These are phyloP conservation scores for Alternaria sp. DNA, from an alignment of 2,329 filamentous ascomycete species.

Conservation along the genomic window DNA sequence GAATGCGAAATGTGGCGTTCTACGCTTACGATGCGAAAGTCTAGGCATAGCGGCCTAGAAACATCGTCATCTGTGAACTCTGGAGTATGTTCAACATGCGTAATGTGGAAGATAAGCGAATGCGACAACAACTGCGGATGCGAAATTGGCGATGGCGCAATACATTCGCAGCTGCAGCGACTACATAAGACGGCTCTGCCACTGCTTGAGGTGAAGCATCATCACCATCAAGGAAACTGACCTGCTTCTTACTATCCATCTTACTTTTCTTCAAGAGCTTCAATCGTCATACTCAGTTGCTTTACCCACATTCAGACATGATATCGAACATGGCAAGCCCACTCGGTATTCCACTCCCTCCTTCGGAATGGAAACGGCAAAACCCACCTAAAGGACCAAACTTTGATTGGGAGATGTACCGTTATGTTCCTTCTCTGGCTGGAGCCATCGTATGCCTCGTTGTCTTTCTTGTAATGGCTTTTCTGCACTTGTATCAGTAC, in stretches of 20 bases:
- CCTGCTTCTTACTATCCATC: not conserved
- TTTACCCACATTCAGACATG: not conserved
- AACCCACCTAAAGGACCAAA: constrained; percentile 29
- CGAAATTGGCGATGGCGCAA: not conserved
- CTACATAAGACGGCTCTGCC: not conserved
- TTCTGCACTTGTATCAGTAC: constrained; percentile 33
- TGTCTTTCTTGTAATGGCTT: constrained; percentile 33
- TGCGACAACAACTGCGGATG: constrained; percentile 4
- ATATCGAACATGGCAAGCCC: not conserved
- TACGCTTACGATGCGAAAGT: constrained; percentile 5
- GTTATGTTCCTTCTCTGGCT: constrained; percentile 40
- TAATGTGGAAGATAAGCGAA: constrained; percentile 2
- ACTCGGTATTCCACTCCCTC: not conserved
- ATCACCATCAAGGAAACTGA: not conserved
- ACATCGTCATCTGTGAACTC: not conserved
- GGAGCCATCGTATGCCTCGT: constrained; percentile 34
- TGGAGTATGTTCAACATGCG: not conserved
- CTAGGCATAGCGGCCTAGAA: not conserved
- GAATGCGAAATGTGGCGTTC: constrained; percentile 13
- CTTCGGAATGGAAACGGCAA: constrained; percentile 20
- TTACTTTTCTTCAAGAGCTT: not conserved
- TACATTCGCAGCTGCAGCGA: not conserved
- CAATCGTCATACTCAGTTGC: not conserved
- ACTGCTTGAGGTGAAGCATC: not conserved
- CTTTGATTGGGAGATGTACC: constrained; percentile 48